A percentile compares a stretch with the other conserved stretches of the same genome.
Evolutionary conservation across 768 basidiomycete species (phyloP).

Genomic region (Boletus sensibilis): DNA sequence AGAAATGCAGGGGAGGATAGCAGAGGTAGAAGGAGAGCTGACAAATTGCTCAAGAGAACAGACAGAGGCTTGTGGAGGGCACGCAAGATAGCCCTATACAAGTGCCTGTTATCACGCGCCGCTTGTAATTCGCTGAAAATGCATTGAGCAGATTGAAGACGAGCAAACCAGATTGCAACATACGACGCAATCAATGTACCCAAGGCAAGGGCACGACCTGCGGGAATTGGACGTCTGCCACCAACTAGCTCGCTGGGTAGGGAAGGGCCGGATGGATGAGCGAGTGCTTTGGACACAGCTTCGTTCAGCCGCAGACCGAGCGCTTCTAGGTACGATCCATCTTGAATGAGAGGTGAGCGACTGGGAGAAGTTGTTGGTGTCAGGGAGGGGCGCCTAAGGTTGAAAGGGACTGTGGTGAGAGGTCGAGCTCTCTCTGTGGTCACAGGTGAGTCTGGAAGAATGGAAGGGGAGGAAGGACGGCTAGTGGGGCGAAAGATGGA

Average conservation of each 20-base stretch:
- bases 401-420: conserved; percentile 57
- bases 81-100: conserved; percentile 68
- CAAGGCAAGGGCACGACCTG: conserved; percentile 65
- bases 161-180: conserved; percentile 30
- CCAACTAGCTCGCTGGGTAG: conserved; percentile 51
- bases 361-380: conserved; percentile 33
- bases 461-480: conserved; percentile 59
- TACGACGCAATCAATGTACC: conserved; percentile 72
- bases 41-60: conserved; percentile 68
- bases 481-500: conserved; percentile 64
- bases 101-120: conserved; percentile 58
- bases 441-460: conserved; percentile 37
- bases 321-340: conserved; percentile 77
- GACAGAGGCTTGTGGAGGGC: conserved; percentile 75
- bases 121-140: conserved; percentile 63
- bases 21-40: conserved; percentile 62
- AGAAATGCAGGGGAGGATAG: conserved; percentile 64
- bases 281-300: conserved; percentile 73
- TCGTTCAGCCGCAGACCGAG: conserved; percentile 78
- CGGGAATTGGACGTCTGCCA: conserved; percentile 72
- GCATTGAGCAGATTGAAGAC: conserved; percentile 13
- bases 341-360: conserved; percentile 56
- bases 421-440: conserved; percentile 49
- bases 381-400: conserved; percentile 54
- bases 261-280: conserved; percentile 59